Evolutionary conservation across 2,329 filamentous ascomycete genomes (phyloP).

Genomic region (Furcasterigmium furcatum): DNA sequence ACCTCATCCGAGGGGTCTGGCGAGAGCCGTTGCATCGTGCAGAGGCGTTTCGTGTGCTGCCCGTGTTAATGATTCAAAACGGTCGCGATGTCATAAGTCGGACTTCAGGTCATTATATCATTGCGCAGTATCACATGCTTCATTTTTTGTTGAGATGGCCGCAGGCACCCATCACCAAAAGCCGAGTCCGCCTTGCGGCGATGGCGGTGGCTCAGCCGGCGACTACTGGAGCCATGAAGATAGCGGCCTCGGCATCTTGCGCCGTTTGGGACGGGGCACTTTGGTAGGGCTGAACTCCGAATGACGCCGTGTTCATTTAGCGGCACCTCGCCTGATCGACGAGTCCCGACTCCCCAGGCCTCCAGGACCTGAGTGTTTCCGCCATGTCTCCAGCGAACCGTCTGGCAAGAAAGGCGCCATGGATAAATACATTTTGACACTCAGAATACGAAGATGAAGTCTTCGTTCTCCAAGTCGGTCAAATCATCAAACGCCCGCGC

Average conservation of each 20-base stretch:
- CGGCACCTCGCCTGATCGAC: neutral
- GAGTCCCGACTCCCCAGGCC: too few species aligned
- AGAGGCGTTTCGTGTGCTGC: too few species aligned
- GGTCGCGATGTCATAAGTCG: too few species aligned
- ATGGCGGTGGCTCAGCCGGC: neutral
- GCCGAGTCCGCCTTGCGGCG: neutral
- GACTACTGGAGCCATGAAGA: too few species aligned
- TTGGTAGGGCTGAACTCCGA: neutral
- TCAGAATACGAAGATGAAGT: constrained; percentile 58
- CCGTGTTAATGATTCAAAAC: too few species aligned
- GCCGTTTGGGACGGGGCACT: neutral
- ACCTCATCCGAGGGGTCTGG: too few species aligned
- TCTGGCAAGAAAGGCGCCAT: too few species aligned
- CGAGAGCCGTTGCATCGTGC: too few species aligned
- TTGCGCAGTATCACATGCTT: neutral
- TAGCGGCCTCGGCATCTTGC: neutral
- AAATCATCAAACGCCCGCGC: constrained; percentile 55
- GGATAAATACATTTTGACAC: too few species aligned
- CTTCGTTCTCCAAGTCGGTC: constrained; percentile 60
- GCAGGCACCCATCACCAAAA: neutral
- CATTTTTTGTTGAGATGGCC: neutral
- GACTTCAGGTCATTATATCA: too few species aligned
- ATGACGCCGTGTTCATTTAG: neutral
- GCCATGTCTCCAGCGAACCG: too few species aligned
- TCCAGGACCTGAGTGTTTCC: too few species aligned